A percentile compares a stretch with the other conserved stretches of the same genome.
phyloP scores from a whole-genome alignment of 768 basidiomycete genomes.

The Fibroporia radiculosa region DNA sequence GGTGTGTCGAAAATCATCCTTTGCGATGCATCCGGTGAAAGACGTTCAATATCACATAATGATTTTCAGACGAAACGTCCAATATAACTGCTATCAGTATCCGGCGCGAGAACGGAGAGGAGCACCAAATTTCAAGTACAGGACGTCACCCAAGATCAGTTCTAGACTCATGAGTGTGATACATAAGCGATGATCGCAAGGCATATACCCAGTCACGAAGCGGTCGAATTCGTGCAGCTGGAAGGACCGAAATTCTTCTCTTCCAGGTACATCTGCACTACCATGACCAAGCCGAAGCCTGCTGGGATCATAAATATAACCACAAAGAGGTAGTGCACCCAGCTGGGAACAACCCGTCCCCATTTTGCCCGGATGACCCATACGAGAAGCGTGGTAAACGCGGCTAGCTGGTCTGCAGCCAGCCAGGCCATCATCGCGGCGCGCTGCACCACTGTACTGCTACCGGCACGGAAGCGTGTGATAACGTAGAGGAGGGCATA shows the following conservation, averaged over 20 bases:
- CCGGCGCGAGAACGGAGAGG: too few species aligned
- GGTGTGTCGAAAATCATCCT: too few species aligned
- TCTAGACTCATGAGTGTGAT: too few species aligned
- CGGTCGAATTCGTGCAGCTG: too few species aligned
- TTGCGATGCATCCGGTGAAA: too few species aligned
- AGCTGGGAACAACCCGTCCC: not conserved
- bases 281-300: not conserved
- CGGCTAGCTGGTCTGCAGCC: not conserved
- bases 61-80: too few species aligned
- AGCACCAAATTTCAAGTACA: too few species aligned
- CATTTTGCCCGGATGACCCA: not conserved
- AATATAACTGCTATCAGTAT: too few species aligned
- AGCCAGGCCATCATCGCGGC: conserved; percentile 1
- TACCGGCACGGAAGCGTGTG: not conserved
- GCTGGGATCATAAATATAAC: not conserved
- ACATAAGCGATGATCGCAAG: too few species aligned
- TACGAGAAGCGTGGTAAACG: not conserved
- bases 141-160: too few species aligned
- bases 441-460: not conserved
- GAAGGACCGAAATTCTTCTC: not conserved
- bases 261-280: not conserved
- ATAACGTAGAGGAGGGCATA: not conserved
- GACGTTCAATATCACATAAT: too few species aligned
- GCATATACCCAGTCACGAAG: too few species aligned
- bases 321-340: not conserved